Evolutionary conservation across 2,329 filamentous ascomycete genomes (phyloP).

Genomic region (Sphaerulina vaccinii): DNA sequence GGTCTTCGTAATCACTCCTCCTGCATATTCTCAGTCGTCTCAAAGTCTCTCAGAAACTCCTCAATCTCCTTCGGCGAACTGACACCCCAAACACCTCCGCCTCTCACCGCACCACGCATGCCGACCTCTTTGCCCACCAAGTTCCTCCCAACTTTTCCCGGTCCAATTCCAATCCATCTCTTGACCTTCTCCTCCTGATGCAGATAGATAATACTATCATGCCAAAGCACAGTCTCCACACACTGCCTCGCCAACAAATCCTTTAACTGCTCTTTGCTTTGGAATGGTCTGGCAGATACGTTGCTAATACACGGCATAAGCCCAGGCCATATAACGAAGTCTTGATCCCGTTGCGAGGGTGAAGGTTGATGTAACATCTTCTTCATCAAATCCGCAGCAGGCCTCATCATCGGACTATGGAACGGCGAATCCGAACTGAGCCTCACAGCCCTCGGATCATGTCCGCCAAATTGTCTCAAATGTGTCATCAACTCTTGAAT

Average conservation of each 20-base stretch:
- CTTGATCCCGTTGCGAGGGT: conserved; percentile 57
- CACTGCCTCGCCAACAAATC: conserved; percentile 77
- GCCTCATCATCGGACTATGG: conserved; percentile 87
- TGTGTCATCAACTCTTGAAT: conserved; percentile 82
- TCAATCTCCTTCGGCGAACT: conserved; percentile 66
- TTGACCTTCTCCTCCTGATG: conserved; percentile 79
- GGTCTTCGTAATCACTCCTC: conserved; percentile 40
- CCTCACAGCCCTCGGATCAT: conserved; percentile 83
- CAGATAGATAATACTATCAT: conserved; percentile 86
- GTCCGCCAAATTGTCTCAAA: conserved; percentile 82
- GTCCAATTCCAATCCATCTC: conserved; percentile 88
- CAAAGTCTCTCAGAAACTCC: conserved; percentile 46
- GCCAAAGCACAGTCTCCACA: conserved; percentile 92
- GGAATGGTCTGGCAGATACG: conserved; percentile 76
- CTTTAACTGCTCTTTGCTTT: conserved; percentile 70
- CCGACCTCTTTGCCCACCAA: conserved; percentile 94
- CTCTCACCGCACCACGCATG: conserved; percentile 63
- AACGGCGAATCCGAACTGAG: conserved; percentile 88
- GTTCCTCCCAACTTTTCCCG: conserved; percentile 89
- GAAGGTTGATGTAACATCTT: conserved; percentile 58
- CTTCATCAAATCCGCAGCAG: conserved; percentile 73
- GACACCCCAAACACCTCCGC: conserved; percentile 86
- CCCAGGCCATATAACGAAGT: conserved; percentile 74
- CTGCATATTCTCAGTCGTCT: conserved; percentile 45
- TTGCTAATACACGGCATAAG: conserved; percentile 79